Conservation (phyloP, 1,139 yeast genomes). For the Geotrichum klebahnii region DNA sequence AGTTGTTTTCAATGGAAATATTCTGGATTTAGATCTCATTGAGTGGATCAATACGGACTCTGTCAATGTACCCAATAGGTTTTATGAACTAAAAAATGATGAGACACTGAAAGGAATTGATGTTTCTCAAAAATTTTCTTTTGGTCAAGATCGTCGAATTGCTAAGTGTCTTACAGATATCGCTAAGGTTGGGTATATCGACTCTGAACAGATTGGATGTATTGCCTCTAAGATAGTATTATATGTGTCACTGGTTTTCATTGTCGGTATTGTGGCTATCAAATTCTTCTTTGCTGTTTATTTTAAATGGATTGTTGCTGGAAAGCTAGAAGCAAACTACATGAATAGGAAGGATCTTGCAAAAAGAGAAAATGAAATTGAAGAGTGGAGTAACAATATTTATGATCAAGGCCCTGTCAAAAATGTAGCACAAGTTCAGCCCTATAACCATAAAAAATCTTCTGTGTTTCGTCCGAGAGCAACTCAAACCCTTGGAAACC, state of each 20-base stretch:
- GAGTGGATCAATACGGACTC: constrained; percentile 53
- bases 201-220: constrained; percentile 78
- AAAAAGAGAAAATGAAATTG: constrained; percentile 59
- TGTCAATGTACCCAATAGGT: constrained; percentile 60
- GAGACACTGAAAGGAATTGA: constrained; percentile 25
- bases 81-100: constrained; percentile 59
- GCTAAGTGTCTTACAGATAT: constrained; percentile 76
- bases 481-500: constrained; percentile 23
- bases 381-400: constrained; percentile 68
- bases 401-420: constrained; percentile 53
- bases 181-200: constrained; percentile 74
- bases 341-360: constrained; percentile 53
- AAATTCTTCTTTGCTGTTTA: constrained; percentile 78
- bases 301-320: constrained; percentile 59
- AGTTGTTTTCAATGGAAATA: constrained; percentile 75
- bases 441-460: constrained; percentile 29
- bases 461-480: constrained; percentile 27
- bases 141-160: constrained; percentile 43
- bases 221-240: constrained; percentile 72
- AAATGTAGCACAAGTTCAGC: constrained; percentile 1
- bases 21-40: constrained; percentile 66
- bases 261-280: constrained; percentile 60
- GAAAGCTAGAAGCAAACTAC: constrained; percentile 66
- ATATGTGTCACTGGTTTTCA: constrained; percentile 63
- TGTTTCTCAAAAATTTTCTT: constrained; percentile 17